Conservation (phyloP, 768 basidiomycete genomes). For the Fistulinella prunicolor region DNA sequence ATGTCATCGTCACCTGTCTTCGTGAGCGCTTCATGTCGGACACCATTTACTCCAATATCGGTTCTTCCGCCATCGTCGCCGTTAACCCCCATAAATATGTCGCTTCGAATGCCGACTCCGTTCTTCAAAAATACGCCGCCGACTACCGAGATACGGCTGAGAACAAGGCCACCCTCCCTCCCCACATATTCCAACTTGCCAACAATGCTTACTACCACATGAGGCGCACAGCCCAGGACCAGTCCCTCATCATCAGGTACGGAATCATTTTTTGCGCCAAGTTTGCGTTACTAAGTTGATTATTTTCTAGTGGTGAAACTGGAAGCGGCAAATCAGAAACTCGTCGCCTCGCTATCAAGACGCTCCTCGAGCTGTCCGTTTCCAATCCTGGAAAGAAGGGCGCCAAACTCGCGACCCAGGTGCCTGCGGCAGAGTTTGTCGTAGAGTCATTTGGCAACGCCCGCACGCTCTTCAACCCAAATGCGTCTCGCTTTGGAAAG, state of each 20-base stretch:
- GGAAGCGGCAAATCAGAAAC: conserved; percentile 94
- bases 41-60: conserved; percentile 73
- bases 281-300: neutral
- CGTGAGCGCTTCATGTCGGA: conserved; percentile 87
- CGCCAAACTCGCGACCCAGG: conserved; percentile 78
- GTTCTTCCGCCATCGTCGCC: conserved; percentile 72
- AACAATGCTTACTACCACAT: conserved; percentile 96
- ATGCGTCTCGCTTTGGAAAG: conserved; percentile 95
- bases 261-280: conserved; percentile 21
- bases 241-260: conserved; percentile 82
- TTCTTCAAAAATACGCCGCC: conserved; percentile 81
- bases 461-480: conserved; percentile 87
- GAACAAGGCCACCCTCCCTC: conserved; percentile 59
- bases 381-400: conserved; percentile 92
- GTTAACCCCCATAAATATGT: conserved; percentile 95
- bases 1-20: conserved; percentile 79
- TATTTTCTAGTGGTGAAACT: conserved; percentile 72
- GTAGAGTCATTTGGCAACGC: conserved; percentile 94
- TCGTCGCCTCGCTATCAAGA: conserved; percentile 85
- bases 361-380: conserved; percentile 87
- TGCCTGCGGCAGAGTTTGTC: conserved; percentile 93
- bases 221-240: conserved; percentile 91
- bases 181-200: conserved; percentile 91
- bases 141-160: conserved; percentile 77
- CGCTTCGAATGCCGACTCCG: conserved; percentile 75